A percentile compares a stretch with the other conserved stretches of the same genome.
phyloP scores from a whole-genome alignment of 441 rosid species.

The Hypseocharis bilobata region DNA sequence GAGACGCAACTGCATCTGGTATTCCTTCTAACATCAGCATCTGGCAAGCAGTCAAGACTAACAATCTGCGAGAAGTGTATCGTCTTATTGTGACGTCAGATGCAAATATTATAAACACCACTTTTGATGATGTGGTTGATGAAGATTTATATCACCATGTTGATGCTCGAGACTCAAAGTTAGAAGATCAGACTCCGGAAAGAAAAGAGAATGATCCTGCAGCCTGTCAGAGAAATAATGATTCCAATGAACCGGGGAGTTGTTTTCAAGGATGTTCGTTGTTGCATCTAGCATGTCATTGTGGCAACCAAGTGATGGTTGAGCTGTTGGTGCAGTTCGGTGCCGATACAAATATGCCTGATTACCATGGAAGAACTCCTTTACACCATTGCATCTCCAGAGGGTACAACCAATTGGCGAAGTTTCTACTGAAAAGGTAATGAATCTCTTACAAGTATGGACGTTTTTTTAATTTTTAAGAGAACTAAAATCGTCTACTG shows the following conservation, averaged over 20 bases:
- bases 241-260: constrained; percentile 47
- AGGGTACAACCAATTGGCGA: constrained; percentile 56
- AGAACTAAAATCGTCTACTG: neutral
- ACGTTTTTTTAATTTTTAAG: neutral
- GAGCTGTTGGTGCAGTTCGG: constrained; percentile 83
- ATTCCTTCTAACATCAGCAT: constrained; percentile 29
- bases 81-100: constrained; percentile 51
- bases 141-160: constrained; percentile 36
- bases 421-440: constrained; percentile 74
- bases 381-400: constrained; percentile 65
- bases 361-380: constrained; percentile 76
- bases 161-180: constrained; percentile 25
- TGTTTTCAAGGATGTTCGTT: constrained; percentile 83
- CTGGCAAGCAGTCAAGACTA: constrained; percentile 70
- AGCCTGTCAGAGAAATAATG: constrained; percentile 47
- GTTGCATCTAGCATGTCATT: constrained; percentile 70
- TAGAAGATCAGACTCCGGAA: constrained; percentile 19
- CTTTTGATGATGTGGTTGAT: constrained; percentile 43
- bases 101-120: constrained; percentile 42
- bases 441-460: neutral
- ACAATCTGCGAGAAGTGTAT: constrained; percentile 62
- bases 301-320: constrained; percentile 50
- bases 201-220: constrained; percentile 42
- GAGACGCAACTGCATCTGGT: constrained; percentile 31
- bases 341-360: constrained; percentile 55